Conservation (phyloP, 139 green algal genomes). For the Chlorella sorokiniana region DNA sequence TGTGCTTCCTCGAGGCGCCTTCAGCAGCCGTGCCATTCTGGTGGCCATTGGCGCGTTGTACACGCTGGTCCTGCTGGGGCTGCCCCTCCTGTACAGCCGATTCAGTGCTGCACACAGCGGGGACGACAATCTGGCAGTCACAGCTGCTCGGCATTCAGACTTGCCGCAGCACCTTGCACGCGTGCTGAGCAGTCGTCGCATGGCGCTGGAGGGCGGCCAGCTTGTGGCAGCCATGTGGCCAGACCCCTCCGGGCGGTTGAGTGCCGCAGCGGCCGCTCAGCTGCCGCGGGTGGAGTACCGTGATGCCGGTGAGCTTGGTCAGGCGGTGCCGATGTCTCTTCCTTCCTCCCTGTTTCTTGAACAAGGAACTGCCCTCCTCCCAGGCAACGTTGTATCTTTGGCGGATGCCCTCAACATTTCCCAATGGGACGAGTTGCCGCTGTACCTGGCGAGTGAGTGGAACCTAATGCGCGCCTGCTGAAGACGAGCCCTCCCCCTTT, state of each 20-base stretch:
- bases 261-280: background rate
- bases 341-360: background rate
- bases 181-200: background rate
- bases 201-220: background rate
- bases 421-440: slow-evolving; percentile 1
- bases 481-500: too few species aligned
- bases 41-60: background rate
- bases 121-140: background rate
- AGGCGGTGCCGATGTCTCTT: too few species aligned
- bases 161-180: background rate
- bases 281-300: slow-evolving; percentile 17
- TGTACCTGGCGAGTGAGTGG: slow-evolving; percentile 21
- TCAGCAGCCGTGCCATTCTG: background rate
- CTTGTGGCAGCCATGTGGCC: slow-evolving; percentile 4
- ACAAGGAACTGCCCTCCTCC: too few species aligned
- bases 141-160: background rate
- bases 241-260: background rate
- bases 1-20: background rate
- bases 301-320: slow-evolving; percentile 14
- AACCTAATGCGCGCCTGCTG: background rate
- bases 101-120: background rate
- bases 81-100: background rate
- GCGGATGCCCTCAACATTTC: slow-evolving; percentile 13
- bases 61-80: background rate
- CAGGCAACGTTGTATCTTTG: slow-evolving; percentile 10